These are phyloP conservation scores for Priceomyces fermenticarens DNA, from an alignment of 805 yeast genomes.

Conservation along the genomic window DNA sequence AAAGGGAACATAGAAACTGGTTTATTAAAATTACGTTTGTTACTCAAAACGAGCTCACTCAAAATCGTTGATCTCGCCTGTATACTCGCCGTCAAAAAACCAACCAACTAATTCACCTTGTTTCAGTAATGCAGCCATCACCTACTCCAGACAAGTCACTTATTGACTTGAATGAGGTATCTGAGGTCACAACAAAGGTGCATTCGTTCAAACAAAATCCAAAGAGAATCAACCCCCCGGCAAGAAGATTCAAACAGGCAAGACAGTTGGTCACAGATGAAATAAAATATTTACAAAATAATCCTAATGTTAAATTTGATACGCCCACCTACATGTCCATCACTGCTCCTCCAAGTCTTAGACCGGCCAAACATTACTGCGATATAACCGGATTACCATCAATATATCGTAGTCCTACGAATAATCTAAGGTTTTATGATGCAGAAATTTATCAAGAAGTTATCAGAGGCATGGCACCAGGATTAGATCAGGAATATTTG, in stretches of 20 bases:
- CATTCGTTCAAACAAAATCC: slow-evolving; percentile 59
- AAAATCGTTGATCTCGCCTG: too few species aligned
- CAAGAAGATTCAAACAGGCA: slow-evolving; percentile 67
- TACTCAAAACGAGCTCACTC: too few species aligned
- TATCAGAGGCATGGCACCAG: slow-evolving; percentile 78
- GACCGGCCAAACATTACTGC: slow-evolving; percentile 81
- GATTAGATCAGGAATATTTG: slow-evolving; percentile 89
- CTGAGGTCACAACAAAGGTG: slow-evolving; percentile 37
- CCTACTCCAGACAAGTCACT: slow-evolving; percentile 5
- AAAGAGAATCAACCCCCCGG: slow-evolving; percentile 45
- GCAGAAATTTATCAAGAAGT: slow-evolving; percentile 74
- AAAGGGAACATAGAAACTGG: too few species aligned
- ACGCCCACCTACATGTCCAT: slow-evolving; percentile 68
- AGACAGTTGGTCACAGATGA: slow-evolving; percentile 79
- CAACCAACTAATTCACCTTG: not conserved
- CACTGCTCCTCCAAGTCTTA: slow-evolving; percentile 83
- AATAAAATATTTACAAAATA: slow-evolving; percentile 54
- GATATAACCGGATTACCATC: slow-evolving; percentile 90
- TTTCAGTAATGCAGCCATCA: slow-evolving; percentile 3
- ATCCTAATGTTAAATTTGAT: slow-evolving; percentile 39
- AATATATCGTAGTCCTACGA: slow-evolving; percentile 69
- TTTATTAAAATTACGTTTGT: too few species aligned
- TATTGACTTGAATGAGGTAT: slow-evolving; percentile 25
- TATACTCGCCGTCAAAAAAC: not conserved
- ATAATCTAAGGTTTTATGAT: slow-evolving; percentile 74